phyloP scores from a whole-genome alignment of 805 yeast genomes.

The Yarrowia yakushimensis region DNA sequence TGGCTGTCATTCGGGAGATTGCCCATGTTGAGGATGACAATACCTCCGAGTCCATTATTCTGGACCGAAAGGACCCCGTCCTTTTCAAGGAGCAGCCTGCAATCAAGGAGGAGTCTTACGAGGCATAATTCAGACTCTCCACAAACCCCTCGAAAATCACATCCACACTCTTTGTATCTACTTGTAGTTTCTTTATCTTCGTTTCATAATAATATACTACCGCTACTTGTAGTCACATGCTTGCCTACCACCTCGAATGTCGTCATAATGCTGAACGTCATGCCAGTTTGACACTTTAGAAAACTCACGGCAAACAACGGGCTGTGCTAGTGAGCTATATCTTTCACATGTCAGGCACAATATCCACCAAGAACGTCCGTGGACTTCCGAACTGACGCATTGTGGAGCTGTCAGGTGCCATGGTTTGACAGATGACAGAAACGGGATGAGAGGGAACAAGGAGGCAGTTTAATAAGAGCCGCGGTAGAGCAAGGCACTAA shows the following conservation, averaged over 20 bases:
- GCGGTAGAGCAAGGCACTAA: too few relatives aligned
- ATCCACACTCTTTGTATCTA: not conserved
- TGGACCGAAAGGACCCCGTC: conserved; percentile 10
- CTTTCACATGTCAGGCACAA: not conserved
- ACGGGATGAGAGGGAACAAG: too few relatives aligned
- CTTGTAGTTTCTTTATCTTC: not conserved
- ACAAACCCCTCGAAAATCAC: not conserved
- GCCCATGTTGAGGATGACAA: not conserved
- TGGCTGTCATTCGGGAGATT: conserved; percentile 7
- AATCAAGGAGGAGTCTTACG: not conserved
- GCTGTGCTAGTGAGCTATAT: not conserved
- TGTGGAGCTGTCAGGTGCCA: not conserved
- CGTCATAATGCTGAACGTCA: not conserved
- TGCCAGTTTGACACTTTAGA: not conserved
- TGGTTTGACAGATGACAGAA: not conserved
- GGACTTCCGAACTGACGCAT: not conserved
- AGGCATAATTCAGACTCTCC: not conserved
- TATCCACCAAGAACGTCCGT: not conserved
- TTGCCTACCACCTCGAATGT: not conserved
- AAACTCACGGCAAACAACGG: not conserved
- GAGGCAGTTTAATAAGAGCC: too few relatives aligned
- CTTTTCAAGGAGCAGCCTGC: not conserved
- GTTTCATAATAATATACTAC: not conserved
- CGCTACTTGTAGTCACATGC: not conserved
- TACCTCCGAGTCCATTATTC: conserved; percentile 8